A percentile compares a stretch with the other conserved stretches of the same genome.
phyloP scores from a whole-genome alignment of 2,329 filamentous ascomycete genomes.

The Magnaporthiopsis incrustans region DNA sequence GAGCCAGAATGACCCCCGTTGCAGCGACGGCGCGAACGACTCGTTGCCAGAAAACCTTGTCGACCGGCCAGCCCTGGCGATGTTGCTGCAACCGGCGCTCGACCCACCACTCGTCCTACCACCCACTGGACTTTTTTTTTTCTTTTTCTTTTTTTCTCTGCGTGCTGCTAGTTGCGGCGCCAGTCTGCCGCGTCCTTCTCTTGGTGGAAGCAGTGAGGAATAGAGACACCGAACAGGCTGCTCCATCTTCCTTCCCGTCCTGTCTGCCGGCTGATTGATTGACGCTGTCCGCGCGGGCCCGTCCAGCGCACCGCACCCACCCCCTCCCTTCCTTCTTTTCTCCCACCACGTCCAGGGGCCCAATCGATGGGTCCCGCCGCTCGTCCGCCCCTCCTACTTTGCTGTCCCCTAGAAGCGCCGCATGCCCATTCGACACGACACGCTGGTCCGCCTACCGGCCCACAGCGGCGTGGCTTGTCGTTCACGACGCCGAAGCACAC shows the following conservation, averaged over 20 bases:
- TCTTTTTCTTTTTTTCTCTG: not conserved
- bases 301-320: not conserved
- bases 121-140: not conserved
- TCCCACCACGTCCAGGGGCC: not conserved
- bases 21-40: not conserved
- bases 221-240: not conserved
- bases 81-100: not conserved
- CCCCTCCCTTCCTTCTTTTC: not conserved
- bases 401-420: not conserved
- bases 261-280: not conserved
- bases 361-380: not conserved
- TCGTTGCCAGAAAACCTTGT: not conserved
- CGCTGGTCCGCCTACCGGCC: not conserved
- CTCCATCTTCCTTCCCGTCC: not conserved
- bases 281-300: not conserved
- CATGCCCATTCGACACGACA: not conserved
- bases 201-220: not conserved
- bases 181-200: not conserved
- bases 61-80: not conserved
- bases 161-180: too few species aligned
- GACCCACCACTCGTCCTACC: not conserved
- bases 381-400: not conserved
- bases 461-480: not conserved
- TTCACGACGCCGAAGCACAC: not conserved
- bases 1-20: not conserved